phyloP scores from a whole-genome alignment of 371 early-diverging fungal species.

The Rhizopus sp. region DNA sequence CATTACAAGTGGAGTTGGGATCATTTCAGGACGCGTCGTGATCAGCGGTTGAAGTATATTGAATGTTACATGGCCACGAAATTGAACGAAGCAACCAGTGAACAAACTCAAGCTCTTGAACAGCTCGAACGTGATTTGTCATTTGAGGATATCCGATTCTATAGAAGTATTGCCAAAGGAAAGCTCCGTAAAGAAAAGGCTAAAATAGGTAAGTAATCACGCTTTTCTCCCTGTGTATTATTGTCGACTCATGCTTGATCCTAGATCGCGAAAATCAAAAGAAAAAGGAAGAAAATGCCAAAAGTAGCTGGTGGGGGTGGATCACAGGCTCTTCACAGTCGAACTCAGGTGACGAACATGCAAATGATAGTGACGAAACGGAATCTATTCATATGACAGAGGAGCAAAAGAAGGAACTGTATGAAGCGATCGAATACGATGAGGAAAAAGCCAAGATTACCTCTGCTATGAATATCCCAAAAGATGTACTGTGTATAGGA shows the following conservation, averaged over 20 bases:
- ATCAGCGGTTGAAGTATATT: conserved; percentile 71
- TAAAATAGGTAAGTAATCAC: conserved; percentile 28
- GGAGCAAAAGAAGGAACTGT: conserved; percentile 71
- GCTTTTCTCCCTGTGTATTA: neutral
- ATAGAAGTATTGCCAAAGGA: conserved; percentile 68
- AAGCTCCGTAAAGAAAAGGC: conserved; percentile 61
- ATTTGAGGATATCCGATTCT: conserved; percentile 81
- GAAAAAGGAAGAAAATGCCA: conserved; percentile 29
- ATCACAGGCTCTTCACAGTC: conserved; percentile 14
- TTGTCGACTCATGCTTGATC: conserved; percentile 9
- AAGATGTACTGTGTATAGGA: conserved; percentile 57
- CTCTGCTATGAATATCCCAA: conserved; percentile 69
- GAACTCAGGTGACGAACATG: neutral
- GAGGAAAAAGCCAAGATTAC: conserved; percentile 57
- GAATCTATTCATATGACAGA: conserved; percentile 43
- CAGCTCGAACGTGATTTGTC: conserved; percentile 67
- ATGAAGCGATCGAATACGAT: conserved; percentile 83
- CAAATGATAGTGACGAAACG: conserved; percentile 10
- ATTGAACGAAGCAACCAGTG: conserved; percentile 37
- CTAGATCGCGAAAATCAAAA: conserved; percentile 28
- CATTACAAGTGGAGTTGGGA: conserved; percentile 77
- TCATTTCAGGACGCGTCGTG: conserved; percentile 69
- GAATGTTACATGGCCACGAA: conserved; percentile 60
- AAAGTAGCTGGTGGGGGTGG: conserved; percentile 56
- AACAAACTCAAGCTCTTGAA: conserved; percentile 47